These are phyloP conservation scores for Perilla frutescens DNA, from an alignment of 257 asterid genomes.

Conservation along the genomic window DNA sequence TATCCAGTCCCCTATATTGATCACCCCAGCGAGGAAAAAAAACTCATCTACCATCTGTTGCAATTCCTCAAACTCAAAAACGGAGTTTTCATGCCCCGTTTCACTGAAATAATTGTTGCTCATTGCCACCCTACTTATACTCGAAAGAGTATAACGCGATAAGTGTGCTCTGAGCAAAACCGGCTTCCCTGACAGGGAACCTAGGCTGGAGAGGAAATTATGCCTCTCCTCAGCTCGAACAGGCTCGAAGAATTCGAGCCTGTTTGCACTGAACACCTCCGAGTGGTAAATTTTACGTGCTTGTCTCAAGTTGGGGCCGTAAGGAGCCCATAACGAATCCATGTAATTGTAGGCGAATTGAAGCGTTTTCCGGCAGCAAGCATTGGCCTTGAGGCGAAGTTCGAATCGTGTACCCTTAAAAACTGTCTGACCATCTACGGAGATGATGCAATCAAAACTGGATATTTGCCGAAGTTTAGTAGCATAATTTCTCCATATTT, in stretches of 20 bases:
- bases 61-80: constrained; percentile 17
- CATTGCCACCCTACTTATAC: constrained; percentile 29
- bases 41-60: constrained; percentile 43
- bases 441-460: constrained; percentile 51
- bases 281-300: constrained; percentile 40
- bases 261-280: constrained; percentile 22
- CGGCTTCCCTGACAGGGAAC: constrained; percentile 34
- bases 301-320: constrained; percentile 39
- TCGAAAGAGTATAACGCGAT: constrained; percentile 21
- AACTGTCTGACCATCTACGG: constrained; percentile 54
- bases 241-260: too few relatives aligned
- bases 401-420: constrained; percentile 34
- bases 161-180: constrained; percentile 34
- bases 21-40: constrained; percentile 41
- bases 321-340: constrained; percentile 42
- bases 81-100: not conserved
- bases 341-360: constrained; percentile 31
- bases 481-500: constrained; percentile 57
- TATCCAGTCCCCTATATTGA: constrained; percentile 53
- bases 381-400: constrained; percentile 44
- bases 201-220: constrained; percentile 28
- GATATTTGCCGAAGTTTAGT: constrained; percentile 46
- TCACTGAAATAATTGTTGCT: constrained; percentile 28
- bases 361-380: constrained; percentile 43
- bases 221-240: constrained; percentile 29